Percentiles rank a stretch among this genome's conserved stretches.
These are phyloP conservation scores for Xylariaceae sp. DNA, from an alignment of 2,329 filamentous ascomycete species.

Conservation along the genomic window DNA sequence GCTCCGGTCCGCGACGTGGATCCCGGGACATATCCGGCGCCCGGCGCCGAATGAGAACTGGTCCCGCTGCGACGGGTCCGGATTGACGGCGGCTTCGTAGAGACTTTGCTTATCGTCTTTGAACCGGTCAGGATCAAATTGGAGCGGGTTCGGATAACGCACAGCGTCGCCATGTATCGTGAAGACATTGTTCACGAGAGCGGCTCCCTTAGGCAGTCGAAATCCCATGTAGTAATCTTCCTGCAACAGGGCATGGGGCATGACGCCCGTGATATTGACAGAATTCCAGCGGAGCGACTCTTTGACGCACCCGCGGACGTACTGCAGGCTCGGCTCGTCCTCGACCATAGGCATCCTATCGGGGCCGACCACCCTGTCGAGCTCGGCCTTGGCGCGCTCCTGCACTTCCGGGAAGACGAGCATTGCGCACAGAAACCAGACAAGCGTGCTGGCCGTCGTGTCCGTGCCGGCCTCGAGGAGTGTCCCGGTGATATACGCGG, in stretches of 20 bases:
- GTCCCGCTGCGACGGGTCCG: conserved; percentile 26
- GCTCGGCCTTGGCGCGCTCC: conserved; percentile 21
- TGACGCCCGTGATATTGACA: conserved; percentile 31
- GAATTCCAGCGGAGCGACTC: conserved; percentile 45
- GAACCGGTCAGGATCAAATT: conserved; percentile 38
- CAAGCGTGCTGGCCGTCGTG: conserved; percentile 34
- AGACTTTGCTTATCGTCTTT: conserved; percentile 21
- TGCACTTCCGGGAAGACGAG: conserved; percentile 35
- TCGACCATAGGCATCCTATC: conserved; percentile 39
- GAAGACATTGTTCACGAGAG: conserved; percentile 40
- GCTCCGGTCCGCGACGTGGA: conserved; percentile 29
- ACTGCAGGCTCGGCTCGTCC: conserved; percentile 42
- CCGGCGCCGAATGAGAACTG: conserved; percentile 29
- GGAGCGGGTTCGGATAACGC: conserved; percentile 36
- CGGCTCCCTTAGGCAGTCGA: conserved; percentile 39
- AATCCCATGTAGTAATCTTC: conserved; percentile 37
- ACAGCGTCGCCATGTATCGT: conserved; percentile 43
- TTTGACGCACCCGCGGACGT: conserved; percentile 42
- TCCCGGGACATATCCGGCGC: conserved; percentile 46
- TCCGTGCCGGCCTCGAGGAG: conserved; percentile 35
- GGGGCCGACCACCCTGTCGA: conserved; percentile 42
- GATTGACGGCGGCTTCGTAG: conserved; percentile 31
- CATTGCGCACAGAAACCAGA: conserved; percentile 39
- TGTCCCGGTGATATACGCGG: conserved; percentile 29
- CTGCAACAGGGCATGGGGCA: conserved; percentile 34